These are phyloP conservation scores for Penicillium sp. DNA, from an alignment of 2,329 filamentous ascomycete species.

Conservation along the genomic window DNA sequence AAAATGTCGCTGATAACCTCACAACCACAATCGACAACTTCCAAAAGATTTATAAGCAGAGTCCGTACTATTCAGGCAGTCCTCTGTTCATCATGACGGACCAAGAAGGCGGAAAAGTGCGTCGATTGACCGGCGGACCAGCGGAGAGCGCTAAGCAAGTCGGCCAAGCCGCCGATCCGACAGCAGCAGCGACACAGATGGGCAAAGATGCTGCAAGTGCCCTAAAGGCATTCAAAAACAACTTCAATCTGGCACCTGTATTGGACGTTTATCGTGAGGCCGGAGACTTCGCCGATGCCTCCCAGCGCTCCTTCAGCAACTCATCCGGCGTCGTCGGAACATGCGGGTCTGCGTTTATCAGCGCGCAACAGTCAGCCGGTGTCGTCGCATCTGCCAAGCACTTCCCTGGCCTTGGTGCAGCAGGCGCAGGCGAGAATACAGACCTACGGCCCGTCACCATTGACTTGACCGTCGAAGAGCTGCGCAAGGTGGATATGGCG, in stretches of 20 bases:
- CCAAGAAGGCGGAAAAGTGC: slow-evolving; percentile 34
- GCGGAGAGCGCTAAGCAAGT: slow-evolving; percentile 25
- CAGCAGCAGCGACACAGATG: slow-evolving; percentile 18
- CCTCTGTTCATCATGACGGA: slow-evolving; percentile 34
- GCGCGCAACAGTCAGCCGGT: slow-evolving; percentile 20
- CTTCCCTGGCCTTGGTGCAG: slow-evolving; percentile 32
- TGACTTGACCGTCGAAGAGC: slow-evolving; percentile 18
- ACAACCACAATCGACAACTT: slow-evolving; percentile 19
- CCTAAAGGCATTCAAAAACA: slow-evolving; percentile 19
- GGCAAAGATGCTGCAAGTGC: slow-evolving; percentile 24
- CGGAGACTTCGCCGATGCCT: slow-evolving; percentile 28
- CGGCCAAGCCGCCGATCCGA: slow-evolving; percentile 19
- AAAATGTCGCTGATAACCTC: slow-evolving; percentile 30
- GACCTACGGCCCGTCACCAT: slow-evolving; percentile 30
- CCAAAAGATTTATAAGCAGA: slow-evolving; percentile 25
- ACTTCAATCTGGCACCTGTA: slow-evolving; percentile 30
- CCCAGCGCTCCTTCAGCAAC: slow-evolving; percentile 28
- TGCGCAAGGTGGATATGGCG: slow-evolving; percentile 26
- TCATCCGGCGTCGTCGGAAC: slow-evolving; percentile 20
- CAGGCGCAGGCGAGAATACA: slow-evolving; percentile 25
- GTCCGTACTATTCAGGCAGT: slow-evolving; percentile 19
- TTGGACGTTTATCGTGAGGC: slow-evolving; percentile 30
- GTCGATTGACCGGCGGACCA: slow-evolving; percentile 28
- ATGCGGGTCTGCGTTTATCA: slow-evolving; percentile 24
- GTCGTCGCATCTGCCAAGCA: slow-evolving; percentile 31